These are phyloP conservation scores for Podospora appendiculata DNA, from an alignment of 495 filamentous ascomycete genomes.

Conservation along the genomic window DNA sequence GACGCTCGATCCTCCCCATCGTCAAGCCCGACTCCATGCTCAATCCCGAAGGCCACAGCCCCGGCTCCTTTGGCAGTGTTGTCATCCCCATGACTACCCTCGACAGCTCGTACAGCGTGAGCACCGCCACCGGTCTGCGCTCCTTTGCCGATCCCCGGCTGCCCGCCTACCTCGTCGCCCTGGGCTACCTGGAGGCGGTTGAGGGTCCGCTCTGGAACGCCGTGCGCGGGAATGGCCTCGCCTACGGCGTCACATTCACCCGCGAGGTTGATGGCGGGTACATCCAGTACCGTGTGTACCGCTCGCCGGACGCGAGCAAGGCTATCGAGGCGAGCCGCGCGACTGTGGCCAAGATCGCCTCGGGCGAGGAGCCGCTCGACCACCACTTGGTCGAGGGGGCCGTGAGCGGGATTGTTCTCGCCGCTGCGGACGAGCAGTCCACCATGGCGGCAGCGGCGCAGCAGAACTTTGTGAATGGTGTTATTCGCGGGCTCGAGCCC, in stretches of 20 bases:
- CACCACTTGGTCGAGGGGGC: conserved; percentile 80
- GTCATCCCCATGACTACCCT: conserved; percentile 87
- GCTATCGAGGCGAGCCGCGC: conserved; percentile 71
- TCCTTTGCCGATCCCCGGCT: conserved; percentile 69
- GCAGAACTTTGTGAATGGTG: conserved; percentile 73
- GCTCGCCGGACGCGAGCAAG: conserved; percentile 81
- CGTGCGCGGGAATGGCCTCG: conserved; percentile 83
- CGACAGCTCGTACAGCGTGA: conserved; percentile 83
- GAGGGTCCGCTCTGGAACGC: conserved; percentile 93
- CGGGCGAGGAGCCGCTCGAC: conserved; percentile 61
- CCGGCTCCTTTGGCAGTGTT: conserved; percentile 63
- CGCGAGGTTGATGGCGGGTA: conserved; percentile 71
- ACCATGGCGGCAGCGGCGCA: conserved; percentile 74
- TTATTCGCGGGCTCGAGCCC: conserved; percentile 65
- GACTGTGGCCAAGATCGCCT: conserved; percentile 48
- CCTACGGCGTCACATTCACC: conserved; percentile 74
- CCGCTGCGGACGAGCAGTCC: conserved; percentile 76
- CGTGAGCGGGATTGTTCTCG: conserved; percentile 77
- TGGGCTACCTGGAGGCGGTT: conserved; percentile 83
- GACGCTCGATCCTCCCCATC: conserved; percentile 35
- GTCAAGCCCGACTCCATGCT: conserved; percentile 48
- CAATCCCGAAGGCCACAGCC: conserved; percentile 59
- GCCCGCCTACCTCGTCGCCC: conserved; percentile 77
- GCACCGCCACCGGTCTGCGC: conserved; percentile 63
- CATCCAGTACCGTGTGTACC: conserved; percentile 74